A percentile compares a stretch with the other conserved stretches of the same genome.
These are phyloP conservation scores for Trapa incisa DNA, from an alignment of 345 rosid genomes.

Conservation along the genomic window DNA sequence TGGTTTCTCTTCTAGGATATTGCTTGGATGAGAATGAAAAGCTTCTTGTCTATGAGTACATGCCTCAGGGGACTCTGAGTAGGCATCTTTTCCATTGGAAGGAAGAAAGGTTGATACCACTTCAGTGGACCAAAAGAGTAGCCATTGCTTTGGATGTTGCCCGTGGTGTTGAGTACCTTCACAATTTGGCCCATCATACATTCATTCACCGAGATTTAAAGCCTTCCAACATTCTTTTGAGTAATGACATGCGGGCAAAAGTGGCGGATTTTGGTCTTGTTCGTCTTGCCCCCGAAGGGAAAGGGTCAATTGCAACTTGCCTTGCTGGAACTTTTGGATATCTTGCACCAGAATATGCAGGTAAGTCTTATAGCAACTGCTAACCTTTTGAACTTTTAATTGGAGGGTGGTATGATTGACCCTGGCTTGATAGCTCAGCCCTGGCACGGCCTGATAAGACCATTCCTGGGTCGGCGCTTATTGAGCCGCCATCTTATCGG, in stretches of 20 bases:
- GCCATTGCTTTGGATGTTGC: not conserved
- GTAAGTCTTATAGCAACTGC: slow-evolving; percentile 14
- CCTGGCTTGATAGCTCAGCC: too few relatives aligned
- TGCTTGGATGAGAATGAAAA: too few relatives aligned
- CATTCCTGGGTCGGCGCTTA: too few relatives aligned
- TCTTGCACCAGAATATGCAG: slow-evolving; percentile 56
- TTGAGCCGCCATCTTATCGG: too few relatives aligned
- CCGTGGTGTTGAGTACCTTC: not conserved
- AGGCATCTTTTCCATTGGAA: not conserved
- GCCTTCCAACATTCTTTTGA: slow-evolving; percentile 53
- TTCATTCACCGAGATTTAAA: slow-evolving; percentile 32
- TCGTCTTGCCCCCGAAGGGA: slow-evolving; percentile 49
- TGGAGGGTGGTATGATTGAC: not conserved
- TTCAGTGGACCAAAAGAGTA: not conserved
- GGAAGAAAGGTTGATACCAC: not conserved
- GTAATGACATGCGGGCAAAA: slow-evolving; percentile 52
- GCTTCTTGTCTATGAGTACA: not conserved
- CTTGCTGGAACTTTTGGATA: slow-evolving; percentile 61
- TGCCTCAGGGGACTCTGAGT: not conserved
- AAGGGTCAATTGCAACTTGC: slow-evolving; percentile 36
- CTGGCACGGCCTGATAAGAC: too few relatives aligned
- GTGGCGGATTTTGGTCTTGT: slow-evolving; percentile 55
- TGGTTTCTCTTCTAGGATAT: too few relatives aligned
- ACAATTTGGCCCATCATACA: not conserved
- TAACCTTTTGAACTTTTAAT: not conserved